These are phyloP conservation scores for Takashimella tepidaria DNA, from an alignment of 1,284 basidiomycete genomes.

Conservation along the genomic window DNA sequence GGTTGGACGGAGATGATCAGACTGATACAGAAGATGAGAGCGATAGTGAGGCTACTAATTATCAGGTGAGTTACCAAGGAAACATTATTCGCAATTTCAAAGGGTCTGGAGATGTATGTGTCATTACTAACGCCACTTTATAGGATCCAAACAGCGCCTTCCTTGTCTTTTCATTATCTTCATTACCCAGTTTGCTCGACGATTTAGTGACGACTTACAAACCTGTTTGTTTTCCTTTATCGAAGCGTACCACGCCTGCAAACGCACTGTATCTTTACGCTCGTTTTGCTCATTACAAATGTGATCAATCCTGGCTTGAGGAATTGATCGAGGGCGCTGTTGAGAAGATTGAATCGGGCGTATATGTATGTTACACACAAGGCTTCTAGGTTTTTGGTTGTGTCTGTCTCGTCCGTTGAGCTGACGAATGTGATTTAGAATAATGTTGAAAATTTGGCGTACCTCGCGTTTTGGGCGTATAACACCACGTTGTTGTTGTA, in stretches of 20 bases:
- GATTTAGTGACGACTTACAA: slow-evolving; percentile 68
- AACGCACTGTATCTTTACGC: slow-evolving; percentile 76
- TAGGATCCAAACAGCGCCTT: slow-evolving; percentile 56
- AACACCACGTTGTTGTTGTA: slow-evolving; percentile 86
- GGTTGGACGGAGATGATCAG: slow-evolving; percentile 14
- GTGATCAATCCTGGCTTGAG: slow-evolving; percentile 84
- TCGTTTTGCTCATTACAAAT: slow-evolving; percentile 78
- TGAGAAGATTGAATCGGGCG: slow-evolving; percentile 82
- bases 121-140: slow-evolving; percentile 49
- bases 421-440: slow-evolving; percentile 51
- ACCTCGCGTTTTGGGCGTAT: slow-evolving; percentile 89
- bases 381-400: background rate
- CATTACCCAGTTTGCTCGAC: slow-evolving; percentile 71
- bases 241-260: slow-evolving; percentile 70
- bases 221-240: slow-evolving; percentile 49
- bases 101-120: slow-evolving; percentile 2
- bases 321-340: slow-evolving; percentile 85
- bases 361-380: slow-evolving; percentile 64
- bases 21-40: slow-evolving; percentile 51
- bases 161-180: slow-evolving; percentile 81
- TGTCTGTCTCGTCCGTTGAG: background rate
- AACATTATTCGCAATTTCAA: background rate
- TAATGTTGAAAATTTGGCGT: slow-evolving; percentile 75
- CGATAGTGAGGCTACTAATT: slow-evolving; percentile 15
- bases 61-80: background rate